These are phyloP conservation scores for Neospora caninum DNA, from an alignment of 169 alveolate species.

Conservation along the genomic window DNA sequence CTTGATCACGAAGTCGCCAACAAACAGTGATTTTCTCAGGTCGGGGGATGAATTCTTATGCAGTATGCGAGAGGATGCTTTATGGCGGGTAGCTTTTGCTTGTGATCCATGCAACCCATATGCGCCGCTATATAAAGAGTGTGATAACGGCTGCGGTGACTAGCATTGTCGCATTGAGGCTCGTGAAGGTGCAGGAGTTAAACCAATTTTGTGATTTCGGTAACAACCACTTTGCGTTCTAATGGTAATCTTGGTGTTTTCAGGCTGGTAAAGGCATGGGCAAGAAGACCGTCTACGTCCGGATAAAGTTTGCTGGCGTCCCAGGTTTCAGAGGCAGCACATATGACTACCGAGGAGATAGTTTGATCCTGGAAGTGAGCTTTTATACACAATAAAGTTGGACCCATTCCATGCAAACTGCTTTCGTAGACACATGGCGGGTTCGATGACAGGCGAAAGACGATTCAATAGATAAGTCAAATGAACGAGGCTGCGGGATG, in stretches of 20 bases:
- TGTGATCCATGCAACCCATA: not conserved
- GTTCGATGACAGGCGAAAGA: too few species aligned
- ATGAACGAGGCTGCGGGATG: too few species aligned
- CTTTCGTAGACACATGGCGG: too few species aligned
- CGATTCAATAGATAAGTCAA: too few species aligned
- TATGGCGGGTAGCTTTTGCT: not conserved
- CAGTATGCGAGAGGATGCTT: not conserved
- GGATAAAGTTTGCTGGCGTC: not conserved
- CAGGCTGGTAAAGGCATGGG: conserved; percentile 31
- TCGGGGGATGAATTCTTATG: not conserved
- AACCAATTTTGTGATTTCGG: not conserved
- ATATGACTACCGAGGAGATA: not conserved
- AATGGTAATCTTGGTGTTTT: not conserved
- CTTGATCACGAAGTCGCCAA: too few species aligned
- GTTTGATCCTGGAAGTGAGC: not conserved
- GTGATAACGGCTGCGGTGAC: not conserved
- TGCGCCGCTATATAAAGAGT: not conserved
- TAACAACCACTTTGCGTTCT: not conserved
- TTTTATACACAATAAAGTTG: not conserved
- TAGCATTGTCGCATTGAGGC: not conserved
- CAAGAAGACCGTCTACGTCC: not conserved
- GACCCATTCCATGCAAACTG: too few species aligned
- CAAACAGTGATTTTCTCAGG: not conserved
- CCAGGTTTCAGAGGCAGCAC: not conserved
- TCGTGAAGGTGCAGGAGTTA: not conserved